A percentile compares a stretch with the other conserved stretches of the same genome.
These are phyloP conservation scores for Silene conica DNA, from an alignment of 148 eudicot genomes.

Conservation along the genomic window DNA sequence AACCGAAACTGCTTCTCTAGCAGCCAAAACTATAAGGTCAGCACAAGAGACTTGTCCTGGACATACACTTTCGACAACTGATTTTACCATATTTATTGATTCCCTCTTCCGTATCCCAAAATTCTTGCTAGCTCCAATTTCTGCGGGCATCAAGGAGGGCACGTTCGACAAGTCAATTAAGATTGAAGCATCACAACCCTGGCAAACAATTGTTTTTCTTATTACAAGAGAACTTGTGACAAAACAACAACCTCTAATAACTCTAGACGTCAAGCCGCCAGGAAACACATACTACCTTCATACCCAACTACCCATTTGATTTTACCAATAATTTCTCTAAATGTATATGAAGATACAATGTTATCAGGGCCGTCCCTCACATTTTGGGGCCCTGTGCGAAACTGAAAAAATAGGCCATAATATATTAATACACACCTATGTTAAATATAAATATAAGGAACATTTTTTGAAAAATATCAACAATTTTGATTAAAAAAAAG, in stretches of 20 bases:
- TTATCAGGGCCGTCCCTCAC: too few species aligned
- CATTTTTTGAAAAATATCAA: too few species aligned
- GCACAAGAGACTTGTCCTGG: conserved; percentile 31
- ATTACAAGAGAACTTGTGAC: background rate
- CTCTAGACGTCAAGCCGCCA: background rate
- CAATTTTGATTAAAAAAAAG: too few species aligned
- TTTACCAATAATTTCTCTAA: background rate
- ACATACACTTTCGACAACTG: conserved; percentile 22
- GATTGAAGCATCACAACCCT: conserved; percentile 40
- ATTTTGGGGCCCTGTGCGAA: too few species aligned
- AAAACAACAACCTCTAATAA: background rate
- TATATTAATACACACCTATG: too few species aligned
- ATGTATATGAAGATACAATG: background rate
- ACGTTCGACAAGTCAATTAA: conserved; percentile 20
- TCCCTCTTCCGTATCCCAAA: conserved; percentile 32
- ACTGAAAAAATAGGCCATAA: too few species aligned
- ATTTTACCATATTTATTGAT: conserved; percentile 21
- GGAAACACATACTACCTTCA: background rate
- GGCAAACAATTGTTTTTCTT: background rate
- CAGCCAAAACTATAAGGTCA: conserved; percentile 28
- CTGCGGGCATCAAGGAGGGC: conserved; percentile 12
- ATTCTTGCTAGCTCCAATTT: conserved; percentile 28
- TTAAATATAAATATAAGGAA: too few species aligned
- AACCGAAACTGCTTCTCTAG: conserved; percentile 31
- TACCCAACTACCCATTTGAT: background rate